phyloP scores from a whole-genome alignment of 148 eudicot genomes.

The Cornus suecica region DNA sequence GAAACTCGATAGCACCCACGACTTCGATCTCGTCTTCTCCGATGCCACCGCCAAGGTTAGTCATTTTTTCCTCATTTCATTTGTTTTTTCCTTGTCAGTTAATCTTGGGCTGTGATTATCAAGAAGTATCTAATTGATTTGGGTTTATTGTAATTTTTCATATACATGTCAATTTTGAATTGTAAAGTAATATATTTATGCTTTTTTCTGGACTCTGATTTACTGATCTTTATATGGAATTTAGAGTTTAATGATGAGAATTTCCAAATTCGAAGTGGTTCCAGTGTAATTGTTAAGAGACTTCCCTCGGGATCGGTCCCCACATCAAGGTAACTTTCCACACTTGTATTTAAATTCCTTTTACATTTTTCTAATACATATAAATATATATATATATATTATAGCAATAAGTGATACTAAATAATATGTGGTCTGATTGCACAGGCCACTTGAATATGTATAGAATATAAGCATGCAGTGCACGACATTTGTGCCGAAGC shows the following conservation, averaged over 20 bases:
- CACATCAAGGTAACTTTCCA: slow-evolving; percentile 28
- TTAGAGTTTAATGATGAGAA: slow-evolving; percentile 55
- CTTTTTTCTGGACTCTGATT: slow-evolving; percentile 2
- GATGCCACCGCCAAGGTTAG: slow-evolving; percentile 46
- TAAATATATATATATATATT: too few relatives aligned
- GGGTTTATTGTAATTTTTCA: neutral
- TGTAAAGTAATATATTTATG: neutral
- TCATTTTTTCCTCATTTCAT: too few relatives aligned
- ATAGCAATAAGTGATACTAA: too few relatives aligned
- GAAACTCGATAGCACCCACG: slow-evolving; percentile 39
- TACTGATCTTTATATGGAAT: slow-evolving; percentile 18
- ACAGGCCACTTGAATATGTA: neutral
- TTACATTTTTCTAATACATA: neutral
- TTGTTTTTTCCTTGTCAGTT: neutral
- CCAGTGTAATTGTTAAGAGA: slow-evolving; percentile 65
- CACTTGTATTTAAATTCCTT: neutral
- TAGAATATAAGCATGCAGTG: neutral
- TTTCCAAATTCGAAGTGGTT: slow-evolving; percentile 49
- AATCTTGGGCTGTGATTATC: neutral
- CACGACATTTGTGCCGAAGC: neutral
- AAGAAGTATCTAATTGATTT: neutral
- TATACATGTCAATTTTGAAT: neutral
- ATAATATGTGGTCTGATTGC: neutral
- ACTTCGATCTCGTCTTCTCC: slow-evolving; percentile 55
- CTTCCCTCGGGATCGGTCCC: slow-evolving; percentile 54